Evolutionary conservation across 208 protist species (phyloP).

Genomic region (Trypanosoma avium): DNA sequence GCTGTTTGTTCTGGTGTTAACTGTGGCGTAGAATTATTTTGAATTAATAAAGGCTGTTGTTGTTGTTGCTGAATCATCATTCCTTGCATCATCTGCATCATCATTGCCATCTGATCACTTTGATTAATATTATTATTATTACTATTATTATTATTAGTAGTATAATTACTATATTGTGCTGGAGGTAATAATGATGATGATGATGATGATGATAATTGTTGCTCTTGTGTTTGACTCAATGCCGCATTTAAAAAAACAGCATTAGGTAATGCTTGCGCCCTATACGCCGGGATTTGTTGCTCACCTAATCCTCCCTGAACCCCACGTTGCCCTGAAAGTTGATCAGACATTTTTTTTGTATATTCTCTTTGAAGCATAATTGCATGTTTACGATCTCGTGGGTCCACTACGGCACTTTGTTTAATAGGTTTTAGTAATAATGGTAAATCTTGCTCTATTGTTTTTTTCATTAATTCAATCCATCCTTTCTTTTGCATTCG

Average conservation of each 20-base stretch:
- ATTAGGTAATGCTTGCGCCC: slow-evolving; percentile 24
- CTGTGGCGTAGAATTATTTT: not conserved
- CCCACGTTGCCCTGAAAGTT: slow-evolving; percentile 28
- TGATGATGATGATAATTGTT: not conserved
- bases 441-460: slow-evolving; percentile 68
- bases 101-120: slow-evolving; percentile 16
- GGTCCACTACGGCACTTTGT: slow-evolving; percentile 45
- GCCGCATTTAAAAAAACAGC: slow-evolving; percentile 19
- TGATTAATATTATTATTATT: not conserved
- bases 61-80: slow-evolving; percentile 22
- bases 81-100: slow-evolving; percentile 46
- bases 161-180: too few species aligned
- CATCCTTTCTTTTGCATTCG: slow-evolving; percentile 48
- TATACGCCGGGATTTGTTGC: not conserved
- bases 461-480: slow-evolving; percentile 44
- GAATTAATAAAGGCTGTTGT: slow-evolving; percentile 10
- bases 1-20: slow-evolving; percentile 38
- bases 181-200: too few species aligned
- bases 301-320: slow-evolving; percentile 28
- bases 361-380: slow-evolving; percentile 40
- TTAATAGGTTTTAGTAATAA: slow-evolving; percentile 73
- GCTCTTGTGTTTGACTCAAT: slow-evolving; percentile 7
- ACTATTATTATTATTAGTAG: not conserved
- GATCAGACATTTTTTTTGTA: slow-evolving; percentile 22
- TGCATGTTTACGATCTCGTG: slow-evolving; percentile 43